Base-by-base conservation (phyloP, 2,329 filamentous ascomycete species). In the Ophiostoma angusticollis region DNA sequence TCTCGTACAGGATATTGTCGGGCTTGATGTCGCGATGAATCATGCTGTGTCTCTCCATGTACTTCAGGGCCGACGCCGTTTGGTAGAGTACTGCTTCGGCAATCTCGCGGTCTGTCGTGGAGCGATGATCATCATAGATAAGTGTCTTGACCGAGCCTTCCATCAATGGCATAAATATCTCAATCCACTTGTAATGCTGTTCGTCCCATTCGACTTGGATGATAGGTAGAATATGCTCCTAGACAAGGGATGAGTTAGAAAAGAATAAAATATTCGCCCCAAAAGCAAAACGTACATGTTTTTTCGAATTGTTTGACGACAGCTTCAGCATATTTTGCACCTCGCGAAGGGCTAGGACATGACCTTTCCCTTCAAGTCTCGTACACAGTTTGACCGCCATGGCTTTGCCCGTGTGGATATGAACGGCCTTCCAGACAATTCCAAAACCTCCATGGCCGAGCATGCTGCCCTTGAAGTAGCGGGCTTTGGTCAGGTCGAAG, bases 1-100 rank as follows among this genome's bases (percentile, higher is more conserved):
- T 63, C 22, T 91, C 71, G 53, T 85, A 86, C 58, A 98, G 64
- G 27, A 98, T 96, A 52, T 96, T 96, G 54, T 95, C 89, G 0
- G 87, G 87, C 59, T 95, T 96, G 61, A 98, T 94, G 51, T 98
- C 91, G 41, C 91, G 80, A 57, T 98, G 91, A 4, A 96, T 85
- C 56, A 98, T 93, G 51, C 87, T 91, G 24, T 41, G 14, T 13
- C 6, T 41, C 1, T 43, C 45, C 32, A 53, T 47, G 36, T 42
- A 52, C 22, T 47, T 45, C 2, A 52, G 42, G 1, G 46, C 49
- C 11, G 45, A 19, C 1, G 48, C 38, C 46, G 53, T 52, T 29
- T 52, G 44, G 9, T 37, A 33, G 5, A 51, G 39, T 12, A 47
- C 44, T 1, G 13, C 6, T 1, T 23, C 6, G 11, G 22, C 43